Evolutionary conservation across 495 filamentous ascomycete species (phyloP).

Genomic region (Oleoguttula mirabilis): DNA sequence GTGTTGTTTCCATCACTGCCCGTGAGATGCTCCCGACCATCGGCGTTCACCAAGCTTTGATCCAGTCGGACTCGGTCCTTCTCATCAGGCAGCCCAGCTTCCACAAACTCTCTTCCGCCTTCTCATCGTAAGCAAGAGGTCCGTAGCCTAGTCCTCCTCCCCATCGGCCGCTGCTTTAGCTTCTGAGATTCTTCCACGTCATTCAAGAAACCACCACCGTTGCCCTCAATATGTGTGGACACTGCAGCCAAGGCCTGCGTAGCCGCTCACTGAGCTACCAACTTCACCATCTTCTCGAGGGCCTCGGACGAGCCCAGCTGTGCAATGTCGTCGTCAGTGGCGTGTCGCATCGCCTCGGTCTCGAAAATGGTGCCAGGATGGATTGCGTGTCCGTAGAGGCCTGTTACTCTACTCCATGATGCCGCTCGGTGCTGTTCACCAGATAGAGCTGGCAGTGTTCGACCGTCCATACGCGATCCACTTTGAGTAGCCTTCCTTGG

Average conservation of each 20-base stretch:
- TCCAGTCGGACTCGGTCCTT: too few relatives aligned
- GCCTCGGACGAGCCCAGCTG: conserved; percentile 1
- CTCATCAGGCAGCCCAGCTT: conserved; percentile 23
- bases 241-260: conserved; percentile 27
- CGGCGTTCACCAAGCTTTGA: too few relatives aligned
- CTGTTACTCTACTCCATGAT: conserved; percentile 16
- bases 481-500: conserved; percentile 32
- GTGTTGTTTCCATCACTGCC: too few relatives aligned
- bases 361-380: conserved; percentile 22
- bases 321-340: conserved; percentile 10
- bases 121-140: conserved; percentile 32
- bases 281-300: conserved; percentile 12
- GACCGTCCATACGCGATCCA: conserved; percentile 26
- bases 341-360: conserved; percentile 16
- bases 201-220: conserved; percentile 26
- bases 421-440: conserved; percentile 24
- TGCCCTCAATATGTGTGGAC: conserved; percentile 17
- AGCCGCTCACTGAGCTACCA: conserved; percentile 23
- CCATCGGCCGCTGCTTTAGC: conserved; percentile 6
- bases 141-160: too few relatives aligned
- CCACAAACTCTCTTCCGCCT: conserved; percentile 36
- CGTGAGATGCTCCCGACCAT: too few relatives aligned
- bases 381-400: conserved; percentile 14
- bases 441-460: conserved; percentile 27
- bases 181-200: conserved; percentile 25